Conservation (phyloP, 805 yeast species). For the Yarrowia sp. region DNA sequence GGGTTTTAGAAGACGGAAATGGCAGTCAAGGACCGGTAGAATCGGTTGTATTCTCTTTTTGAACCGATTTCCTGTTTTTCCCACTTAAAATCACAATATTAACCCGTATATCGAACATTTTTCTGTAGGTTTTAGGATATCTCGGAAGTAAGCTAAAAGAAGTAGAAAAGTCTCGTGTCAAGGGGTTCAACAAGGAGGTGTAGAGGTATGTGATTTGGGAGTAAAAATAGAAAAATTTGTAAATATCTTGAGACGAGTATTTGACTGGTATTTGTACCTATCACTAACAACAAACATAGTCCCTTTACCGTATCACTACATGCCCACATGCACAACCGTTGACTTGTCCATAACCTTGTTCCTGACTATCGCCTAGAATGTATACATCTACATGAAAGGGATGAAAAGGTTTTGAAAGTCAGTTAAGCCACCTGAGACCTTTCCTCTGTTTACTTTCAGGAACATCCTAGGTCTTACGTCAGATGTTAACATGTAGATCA, state of each 20-base stretch:
- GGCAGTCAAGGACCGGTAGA: too few relatives aligned
- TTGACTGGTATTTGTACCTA: too few relatives aligned
- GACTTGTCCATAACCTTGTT: not conserved
- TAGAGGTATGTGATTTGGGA: not conserved
- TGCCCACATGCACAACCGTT: not conserved
- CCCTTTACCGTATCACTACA: not conserved
- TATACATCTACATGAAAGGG: not conserved
- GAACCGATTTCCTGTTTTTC: too few relatives aligned
- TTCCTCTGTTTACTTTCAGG: not conserved
- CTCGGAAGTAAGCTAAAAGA: constrained; percentile 16
- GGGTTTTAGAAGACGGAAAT: not conserved
- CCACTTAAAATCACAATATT: too few relatives aligned
- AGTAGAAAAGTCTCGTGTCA: not conserved
- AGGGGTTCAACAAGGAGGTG: not conserved
- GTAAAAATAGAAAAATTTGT: too few relatives aligned
- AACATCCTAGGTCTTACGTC: too few relatives aligned
- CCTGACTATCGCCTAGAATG: not conserved
- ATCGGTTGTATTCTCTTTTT: too few relatives aligned
- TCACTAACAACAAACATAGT: too few relatives aligned
- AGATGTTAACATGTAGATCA: too few relatives aligned
- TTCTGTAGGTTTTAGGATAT: not conserved
- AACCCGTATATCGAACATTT: not conserved
- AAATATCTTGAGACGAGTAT: too few relatives aligned
- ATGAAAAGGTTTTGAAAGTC: not conserved
- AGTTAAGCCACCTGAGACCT: too few relatives aligned